phyloP scores from a whole-genome alignment of 1,139 yeast species.

The Saccharomycopsis hybrid region DNA sequence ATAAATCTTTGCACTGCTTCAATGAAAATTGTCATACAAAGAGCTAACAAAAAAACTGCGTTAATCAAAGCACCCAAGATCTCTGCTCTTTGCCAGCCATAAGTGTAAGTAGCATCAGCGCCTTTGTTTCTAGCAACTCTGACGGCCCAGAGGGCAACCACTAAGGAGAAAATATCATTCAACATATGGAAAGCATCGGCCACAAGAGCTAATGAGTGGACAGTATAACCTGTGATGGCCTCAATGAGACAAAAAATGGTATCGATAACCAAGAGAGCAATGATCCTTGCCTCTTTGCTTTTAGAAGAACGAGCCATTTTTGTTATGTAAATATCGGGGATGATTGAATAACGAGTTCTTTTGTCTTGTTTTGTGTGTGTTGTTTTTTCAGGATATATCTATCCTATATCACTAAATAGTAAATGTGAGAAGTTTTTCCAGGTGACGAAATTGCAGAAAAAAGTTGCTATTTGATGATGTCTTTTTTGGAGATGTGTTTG shows the following conservation, averaged over 20 bases:
- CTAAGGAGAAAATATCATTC: slow-evolving; percentile 82
- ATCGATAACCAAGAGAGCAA: slow-evolving; percentile 68
- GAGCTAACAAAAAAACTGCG: slow-evolving; percentile 86
- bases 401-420: no score
- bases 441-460: no score
- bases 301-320: neutral
- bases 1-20: slow-evolving; percentile 90
- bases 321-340: no score
- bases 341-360: no score
- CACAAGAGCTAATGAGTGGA: slow-evolving; percentile 84
- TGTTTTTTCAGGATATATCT: no score
- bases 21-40: slow-evolving; percentile 84
- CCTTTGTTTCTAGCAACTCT: slow-evolving; percentile 75
- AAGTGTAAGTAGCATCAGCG: slow-evolving; percentile 84
- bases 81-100: slow-evolving; percentile 97
- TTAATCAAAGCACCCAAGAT: slow-evolving; percentile 89
- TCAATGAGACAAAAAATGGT: slow-evolving; percentile 81
- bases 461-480: no score
- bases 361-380: no score
- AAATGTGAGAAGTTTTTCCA: no score
- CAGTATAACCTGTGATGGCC: slow-evolving; percentile 78
- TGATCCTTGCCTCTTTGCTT: slow-evolving; percentile 64
- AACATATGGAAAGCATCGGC: slow-evolving; percentile 98
- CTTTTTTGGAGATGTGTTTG: no score
- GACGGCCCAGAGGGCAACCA: slow-evolving; percentile 97